A percentile compares a stretch with the other conserved stretches of the same genome.
Conservation (phyloP, 371 early-diverging fungal species). For the Umbelopsis sp. region DNA sequence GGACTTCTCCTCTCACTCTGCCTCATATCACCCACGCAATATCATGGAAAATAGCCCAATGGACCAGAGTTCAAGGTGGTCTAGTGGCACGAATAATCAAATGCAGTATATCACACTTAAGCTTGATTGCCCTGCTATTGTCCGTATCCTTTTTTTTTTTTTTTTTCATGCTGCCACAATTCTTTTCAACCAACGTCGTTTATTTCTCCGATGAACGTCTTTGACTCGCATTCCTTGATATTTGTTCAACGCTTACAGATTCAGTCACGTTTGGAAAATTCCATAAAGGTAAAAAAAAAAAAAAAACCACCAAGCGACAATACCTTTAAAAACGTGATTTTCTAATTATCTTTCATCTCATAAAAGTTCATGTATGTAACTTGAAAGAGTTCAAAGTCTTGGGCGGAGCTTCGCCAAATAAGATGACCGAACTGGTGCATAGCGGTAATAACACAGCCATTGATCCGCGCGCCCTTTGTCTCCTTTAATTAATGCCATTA, state of each 20-base stretch:
- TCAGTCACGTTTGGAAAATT: constrained; percentile 96
- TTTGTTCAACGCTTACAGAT: constrained; percentile 42
- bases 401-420: constrained; percentile 79
- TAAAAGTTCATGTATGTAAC: constrained; percentile 91
- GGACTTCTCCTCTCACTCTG: constrained; percentile 75
- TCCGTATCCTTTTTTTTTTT: constrained; percentile 56
- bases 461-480: background rate
- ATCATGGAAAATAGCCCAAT: constrained; percentile 75
- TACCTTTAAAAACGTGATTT: background rate
- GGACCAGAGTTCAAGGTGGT: constrained; percentile 88
- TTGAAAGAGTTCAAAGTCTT: constrained; percentile 95
- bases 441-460: constrained; percentile 53
- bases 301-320: background rate
- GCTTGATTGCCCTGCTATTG: constrained; percentile 72
- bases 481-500: no score
- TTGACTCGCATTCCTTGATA: constrained; percentile 11
- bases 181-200: background rate
- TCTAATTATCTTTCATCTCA: background rate
- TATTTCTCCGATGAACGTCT: constrained; percentile 11
- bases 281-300: constrained; percentile 68
- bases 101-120: constrained; percentile 79
- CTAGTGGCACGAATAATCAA: constrained; percentile 80
- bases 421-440: constrained; percentile 87
- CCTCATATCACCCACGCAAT: constrained; percentile 77
- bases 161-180: background rate